Evolutionary conservation across 305 asterid species (phyloP).

Genomic region (Ilex paraguariensis): DNA sequence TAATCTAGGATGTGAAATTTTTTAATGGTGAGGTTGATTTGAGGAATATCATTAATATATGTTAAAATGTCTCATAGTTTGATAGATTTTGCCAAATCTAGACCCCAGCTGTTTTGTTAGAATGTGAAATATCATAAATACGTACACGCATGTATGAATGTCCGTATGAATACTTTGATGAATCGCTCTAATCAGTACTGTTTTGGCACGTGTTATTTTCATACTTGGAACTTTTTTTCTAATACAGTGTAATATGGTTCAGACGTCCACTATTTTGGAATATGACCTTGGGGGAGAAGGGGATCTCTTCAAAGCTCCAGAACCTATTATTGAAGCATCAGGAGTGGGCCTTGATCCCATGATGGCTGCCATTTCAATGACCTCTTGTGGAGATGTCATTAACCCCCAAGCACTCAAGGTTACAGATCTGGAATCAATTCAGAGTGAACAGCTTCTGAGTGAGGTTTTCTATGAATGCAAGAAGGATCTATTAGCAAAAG

Average conservation of each 20-base stretch:
- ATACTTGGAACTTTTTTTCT: conserved; percentile 3
- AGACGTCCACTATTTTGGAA: conserved; percentile 44
- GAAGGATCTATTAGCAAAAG: conserved; percentile 83
- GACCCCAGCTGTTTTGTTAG: no score
- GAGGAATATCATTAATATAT: no score
- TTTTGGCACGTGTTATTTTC: no score
- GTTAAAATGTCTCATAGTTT: no score
- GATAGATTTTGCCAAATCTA: no score
- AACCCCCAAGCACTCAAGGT: conserved; percentile 61
- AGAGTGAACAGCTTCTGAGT: conserved; percentile 67
- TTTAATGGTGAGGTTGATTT: no score
- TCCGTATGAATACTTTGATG: no score
- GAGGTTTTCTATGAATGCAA: conserved; percentile 89
- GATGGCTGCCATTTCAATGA: conserved; percentile 83
- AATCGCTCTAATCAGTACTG: no score
- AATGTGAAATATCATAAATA: no score
- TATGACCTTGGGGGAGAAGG: conserved; percentile 83
- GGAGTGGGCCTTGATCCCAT: conserved; percentile 68
- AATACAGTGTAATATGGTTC: conserved; percentile 37
- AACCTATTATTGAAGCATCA: conserved; percentile 64
- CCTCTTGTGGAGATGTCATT: conserved; percentile 66
- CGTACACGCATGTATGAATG: no score
- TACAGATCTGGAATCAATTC: conserved; percentile 66
- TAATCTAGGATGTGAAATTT: no score
- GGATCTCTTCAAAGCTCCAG: conserved; percentile 89